Base-by-base conservation (phyloP, 2,329 filamentous ascomycete species). In the Colletotrichum limetticola region DNA sequence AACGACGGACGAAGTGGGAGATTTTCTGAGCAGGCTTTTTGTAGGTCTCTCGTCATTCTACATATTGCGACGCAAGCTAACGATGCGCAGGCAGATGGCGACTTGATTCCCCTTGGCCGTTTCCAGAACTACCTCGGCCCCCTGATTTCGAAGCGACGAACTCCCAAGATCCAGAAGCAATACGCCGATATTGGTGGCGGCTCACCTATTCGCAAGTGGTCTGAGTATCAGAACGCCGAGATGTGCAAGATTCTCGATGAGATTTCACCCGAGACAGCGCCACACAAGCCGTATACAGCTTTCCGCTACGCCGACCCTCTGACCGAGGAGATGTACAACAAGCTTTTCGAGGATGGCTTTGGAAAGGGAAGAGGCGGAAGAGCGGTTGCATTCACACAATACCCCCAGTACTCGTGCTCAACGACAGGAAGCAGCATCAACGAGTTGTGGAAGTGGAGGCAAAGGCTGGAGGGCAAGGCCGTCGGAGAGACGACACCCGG, bases 171-270 rank as follows among this genome's bases (percentile, higher is more conserved):
- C 75, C 89, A 97, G 83, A 93, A 98, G 81, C 97, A 99, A 82
- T 99, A 99, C 81, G 90, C 94, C 22, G 95, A 92, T 68, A 99
- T 99, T 80, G 97, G 97, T 72, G 97, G 97, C 74, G 97, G 97
- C n/a, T 98, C 95, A 24, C 97, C 97, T 1, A 99, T 99, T 81
- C 92, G 96, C 77, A 97, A 97, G 83, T 99, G 97, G 97, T 97
- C 95, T 28, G 97, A 99, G 83, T 92, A 97, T 80, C 97, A 99
- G 83, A 95, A 91, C 72, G 88, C 89, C 72, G 95, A 98, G 84
- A 98, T 98, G 95, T 99, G 97, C 90, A 98, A 98, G 87, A 90
- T 98, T 64, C 88, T 99, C 64, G 97, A 99, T 87, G 90, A 92
- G 77, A 93, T 95, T 74, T 97, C 93, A 1, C 97, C 97, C 6